Evolutionary conservation across 129 eudicot species (phyloP).

Genomic region (Dittrichia graveolens): DNA sequence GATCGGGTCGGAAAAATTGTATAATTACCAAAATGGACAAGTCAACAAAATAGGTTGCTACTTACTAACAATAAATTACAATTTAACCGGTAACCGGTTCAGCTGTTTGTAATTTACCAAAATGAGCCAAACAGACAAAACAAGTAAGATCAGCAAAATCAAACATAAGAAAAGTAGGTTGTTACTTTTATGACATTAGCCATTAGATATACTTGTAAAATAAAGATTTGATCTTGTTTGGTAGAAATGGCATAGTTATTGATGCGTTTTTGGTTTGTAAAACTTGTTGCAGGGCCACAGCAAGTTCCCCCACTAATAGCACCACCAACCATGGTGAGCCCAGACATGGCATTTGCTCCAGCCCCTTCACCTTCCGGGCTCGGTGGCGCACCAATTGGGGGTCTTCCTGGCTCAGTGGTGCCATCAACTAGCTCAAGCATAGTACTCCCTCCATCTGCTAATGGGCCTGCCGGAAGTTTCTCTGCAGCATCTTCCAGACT

Average conservation of each 20-base stretch:
- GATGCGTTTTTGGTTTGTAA: conserved; percentile 8
- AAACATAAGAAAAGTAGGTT: no score
- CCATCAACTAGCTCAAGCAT: conserved; percentile 58
- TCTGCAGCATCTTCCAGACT: conserved; percentile 51
- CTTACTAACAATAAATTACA: no score
- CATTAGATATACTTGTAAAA: no score
- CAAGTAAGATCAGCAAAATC: no score
- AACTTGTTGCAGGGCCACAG: conserved; percentile 62
- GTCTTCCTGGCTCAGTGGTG: conserved; percentile 53
- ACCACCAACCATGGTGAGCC: conserved; percentile 65
- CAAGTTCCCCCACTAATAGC: conserved; percentile 75
- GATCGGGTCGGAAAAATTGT: no score
- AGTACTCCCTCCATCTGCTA: conserved; percentile 59
- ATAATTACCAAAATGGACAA: no score
- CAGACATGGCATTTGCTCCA: conserved; percentile 63
- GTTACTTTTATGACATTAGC: no score
- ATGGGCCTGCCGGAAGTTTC: conserved; percentile 60
- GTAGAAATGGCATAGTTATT: not conserved
- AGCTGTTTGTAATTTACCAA: no score
- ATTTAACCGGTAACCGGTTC: no score
- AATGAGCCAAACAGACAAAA: no score
- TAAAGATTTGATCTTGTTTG: no score
- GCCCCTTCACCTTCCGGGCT: conserved; percentile 75
- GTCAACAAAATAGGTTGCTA: no score
- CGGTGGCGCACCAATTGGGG: conserved; percentile 51